phyloP scores from a whole-genome alignment of 176 grass and related monocot genomes.

The Microstegium vimineum region DNA sequence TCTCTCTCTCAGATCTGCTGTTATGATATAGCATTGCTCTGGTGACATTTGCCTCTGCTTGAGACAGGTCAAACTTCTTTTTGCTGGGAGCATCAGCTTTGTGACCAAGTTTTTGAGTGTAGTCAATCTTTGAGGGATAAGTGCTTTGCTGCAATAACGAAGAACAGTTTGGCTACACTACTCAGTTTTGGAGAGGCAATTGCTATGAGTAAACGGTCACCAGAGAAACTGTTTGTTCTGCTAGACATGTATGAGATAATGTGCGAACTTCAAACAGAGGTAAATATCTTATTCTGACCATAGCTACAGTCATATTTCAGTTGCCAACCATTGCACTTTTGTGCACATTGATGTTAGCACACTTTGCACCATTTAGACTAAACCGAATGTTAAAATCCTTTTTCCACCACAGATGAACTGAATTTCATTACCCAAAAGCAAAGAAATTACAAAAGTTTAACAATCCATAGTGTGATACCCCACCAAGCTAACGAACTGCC shows the following conservation, averaged over 20 bases:
- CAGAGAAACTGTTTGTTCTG: constrained; percentile 90
- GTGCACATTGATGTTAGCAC: background rate
- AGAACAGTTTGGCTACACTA: constrained; percentile 72
- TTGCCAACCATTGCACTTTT: background rate
- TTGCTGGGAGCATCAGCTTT: constrained; percentile 84
- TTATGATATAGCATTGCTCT: constrained; percentile 4
- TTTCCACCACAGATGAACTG: too few species aligned
- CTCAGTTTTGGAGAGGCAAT: constrained; percentile 98
- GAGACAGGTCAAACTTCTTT: constrained; percentile 93
- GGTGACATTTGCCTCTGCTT: constrained; percentile 31
- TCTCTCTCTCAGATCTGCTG: background rate
- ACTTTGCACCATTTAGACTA: background rate
- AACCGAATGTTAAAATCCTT: background rate
- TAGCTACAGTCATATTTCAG: background rate
- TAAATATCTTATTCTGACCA: constrained; percentile 32
- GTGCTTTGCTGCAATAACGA: constrained; percentile 85
- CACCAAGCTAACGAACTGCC: too few species aligned
- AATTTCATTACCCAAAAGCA: too few species aligned
- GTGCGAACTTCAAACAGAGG: constrained; percentile 94
- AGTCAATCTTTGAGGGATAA: constrained; percentile 77
- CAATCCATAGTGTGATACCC: too few species aligned
- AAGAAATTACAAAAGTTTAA: too few species aligned
- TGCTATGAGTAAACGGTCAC: constrained; percentile 95
- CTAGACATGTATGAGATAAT: constrained; percentile 99
- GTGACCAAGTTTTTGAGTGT: constrained; percentile 91